Conservation (phyloP, 208 protist species). For the Crithidia bombi region DNA sequence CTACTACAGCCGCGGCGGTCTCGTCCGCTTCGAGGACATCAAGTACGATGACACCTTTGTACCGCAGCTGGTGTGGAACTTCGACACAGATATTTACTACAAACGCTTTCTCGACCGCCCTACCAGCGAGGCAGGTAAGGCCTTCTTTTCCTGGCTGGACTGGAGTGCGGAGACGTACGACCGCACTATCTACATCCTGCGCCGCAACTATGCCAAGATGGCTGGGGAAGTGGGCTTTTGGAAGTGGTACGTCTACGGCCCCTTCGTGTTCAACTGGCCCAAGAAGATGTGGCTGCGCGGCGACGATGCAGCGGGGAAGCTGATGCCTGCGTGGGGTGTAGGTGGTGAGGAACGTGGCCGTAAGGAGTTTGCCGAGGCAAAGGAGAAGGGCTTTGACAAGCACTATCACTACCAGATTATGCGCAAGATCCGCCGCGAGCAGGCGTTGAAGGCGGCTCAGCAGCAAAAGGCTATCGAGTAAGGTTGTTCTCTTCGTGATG, state of each 20-base stretch:
- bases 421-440: constrained; percentile 88
- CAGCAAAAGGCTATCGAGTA: constrained; percentile 26
- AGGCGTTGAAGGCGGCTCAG: constrained; percentile 60
- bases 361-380: constrained; percentile 75
- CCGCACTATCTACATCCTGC: constrained; percentile 78
- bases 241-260: constrained; percentile 87
- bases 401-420: constrained; percentile 93
- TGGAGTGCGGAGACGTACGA: constrained; percentile 90
- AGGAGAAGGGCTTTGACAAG: constrained; percentile 85
- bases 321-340: constrained; percentile 81
- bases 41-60: constrained; percentile 88
- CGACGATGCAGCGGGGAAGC: constrained; percentile 76
- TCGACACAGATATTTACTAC: constrained; percentile 81
- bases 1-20: constrained; percentile 89
- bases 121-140: constrained; percentile 81
- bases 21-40: constrained; percentile 83
- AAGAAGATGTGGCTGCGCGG: constrained; percentile 90
- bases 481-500: background rate
- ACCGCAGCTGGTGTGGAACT: constrained; percentile 62
- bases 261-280: constrained; percentile 91
- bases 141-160: constrained; percentile 90
- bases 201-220: constrained; percentile 74
- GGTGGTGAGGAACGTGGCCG: constrained; percentile 83
- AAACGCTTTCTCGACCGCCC: constrained; percentile 90
- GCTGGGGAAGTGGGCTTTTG: constrained; percentile 70